Percentiles rank a stretch among this genome's conserved stretches.
Evolutionary conservation across 257 asterid species (phyloP).

Genomic region (Rauvolfia tetraphylla): DNA sequence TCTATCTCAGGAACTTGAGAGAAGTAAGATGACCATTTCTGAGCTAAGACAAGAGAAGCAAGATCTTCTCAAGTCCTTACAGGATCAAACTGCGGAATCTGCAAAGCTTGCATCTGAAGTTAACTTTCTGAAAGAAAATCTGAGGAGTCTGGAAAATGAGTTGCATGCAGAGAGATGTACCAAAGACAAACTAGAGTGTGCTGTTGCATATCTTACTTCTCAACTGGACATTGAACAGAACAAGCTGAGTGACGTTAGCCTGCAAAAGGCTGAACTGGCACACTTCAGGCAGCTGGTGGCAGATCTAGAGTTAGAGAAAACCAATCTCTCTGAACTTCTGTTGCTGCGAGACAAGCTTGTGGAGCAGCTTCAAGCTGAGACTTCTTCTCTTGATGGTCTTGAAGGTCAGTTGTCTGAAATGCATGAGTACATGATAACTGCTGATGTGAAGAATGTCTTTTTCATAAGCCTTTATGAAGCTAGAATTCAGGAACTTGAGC

Average conservation of each 20-base stretch:
- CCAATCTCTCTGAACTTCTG: conserved; percentile 45
- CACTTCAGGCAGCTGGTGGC: conserved; percentile 44
- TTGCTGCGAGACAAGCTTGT: conserved; percentile 40
- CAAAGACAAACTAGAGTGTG: conserved; percentile 50
- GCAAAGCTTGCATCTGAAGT: conserved; percentile 52
- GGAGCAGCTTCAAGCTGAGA: conserved; percentile 39
- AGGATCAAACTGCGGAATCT: conserved; percentile 50
- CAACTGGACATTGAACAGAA: conserved; percentile 43
- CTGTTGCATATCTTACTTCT: conserved; percentile 50
- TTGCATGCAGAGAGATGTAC: conserved; percentile 40
- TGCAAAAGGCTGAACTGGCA: conserved; percentile 49
- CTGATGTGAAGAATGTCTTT: conserved; percentile 54
- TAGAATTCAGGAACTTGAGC: conserved; percentile 35
- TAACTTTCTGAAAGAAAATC: conserved; percentile 40
- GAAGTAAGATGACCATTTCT: conserved; percentile 37
- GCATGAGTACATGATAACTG: conserved; percentile 44
- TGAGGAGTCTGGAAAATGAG: conserved; percentile 44
- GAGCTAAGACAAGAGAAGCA: conserved; percentile 54
- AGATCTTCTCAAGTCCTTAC: conserved; percentile 41
- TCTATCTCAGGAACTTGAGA: conserved; percentile 53
- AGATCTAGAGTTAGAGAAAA: conserved; percentile 60
- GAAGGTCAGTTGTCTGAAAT: conserved; percentile 51
- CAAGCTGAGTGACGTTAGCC: conserved; percentile 33
- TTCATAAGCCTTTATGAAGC: conserved; percentile 43
- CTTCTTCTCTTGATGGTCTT: conserved; percentile 37